Evolutionary conservation across 2,329 filamentous ascomycete genomes (phyloP).

Genomic region (Fusarium drepaniforme): DNA sequence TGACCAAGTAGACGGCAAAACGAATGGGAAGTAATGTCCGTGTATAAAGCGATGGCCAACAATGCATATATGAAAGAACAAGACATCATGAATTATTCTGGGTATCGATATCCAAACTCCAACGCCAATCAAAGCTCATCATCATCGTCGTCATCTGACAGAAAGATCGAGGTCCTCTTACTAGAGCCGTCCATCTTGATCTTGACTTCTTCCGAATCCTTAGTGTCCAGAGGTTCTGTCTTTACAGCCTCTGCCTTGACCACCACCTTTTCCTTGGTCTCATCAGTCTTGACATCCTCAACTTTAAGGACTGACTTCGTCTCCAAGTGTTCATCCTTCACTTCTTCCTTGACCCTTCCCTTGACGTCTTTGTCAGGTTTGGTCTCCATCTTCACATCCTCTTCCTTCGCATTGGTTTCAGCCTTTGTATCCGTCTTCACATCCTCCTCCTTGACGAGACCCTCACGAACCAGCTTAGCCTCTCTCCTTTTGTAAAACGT

Average conservation of each 20-base stretch:
- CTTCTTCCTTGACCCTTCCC: conserved; percentile 23
- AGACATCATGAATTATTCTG: conserved; percentile 18
- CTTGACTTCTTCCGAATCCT: conserved; percentile 29
- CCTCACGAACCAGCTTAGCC: conserved; percentile 57
- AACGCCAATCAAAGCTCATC: conserved; percentile 49
- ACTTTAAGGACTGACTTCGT: conserved; percentile 12
- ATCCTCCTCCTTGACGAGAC: conserved; percentile 40
- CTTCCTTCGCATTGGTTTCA: conserved; percentile 20
- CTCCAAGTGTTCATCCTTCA: conserved; percentile 31
- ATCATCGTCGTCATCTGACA: conserved; percentile 54
- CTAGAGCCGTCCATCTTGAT: conserved; percentile 36
- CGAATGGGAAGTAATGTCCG: neutral
- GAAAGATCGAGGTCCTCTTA: conserved; percentile 51
- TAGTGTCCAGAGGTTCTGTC: conserved; percentile 9
- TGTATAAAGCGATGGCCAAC: neutral
- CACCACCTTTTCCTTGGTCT: conserved; percentile 6
- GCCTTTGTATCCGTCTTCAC: conserved; percentile 26
- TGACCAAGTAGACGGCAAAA: conserved; percentile 59
- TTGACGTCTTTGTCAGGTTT: conserved; percentile 8
- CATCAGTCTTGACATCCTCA: conserved; percentile 24
- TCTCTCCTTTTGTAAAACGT: conserved; percentile 81
- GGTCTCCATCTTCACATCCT: conserved; percentile 2
- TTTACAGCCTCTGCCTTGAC: conserved; percentile 11
- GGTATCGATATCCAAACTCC: conserved; percentile 41
- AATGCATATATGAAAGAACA: neutral